These are phyloP conservation scores for Clitoria ternatea DNA, from an alignment of 306 rosid species.

Conservation along the genomic window DNA sequence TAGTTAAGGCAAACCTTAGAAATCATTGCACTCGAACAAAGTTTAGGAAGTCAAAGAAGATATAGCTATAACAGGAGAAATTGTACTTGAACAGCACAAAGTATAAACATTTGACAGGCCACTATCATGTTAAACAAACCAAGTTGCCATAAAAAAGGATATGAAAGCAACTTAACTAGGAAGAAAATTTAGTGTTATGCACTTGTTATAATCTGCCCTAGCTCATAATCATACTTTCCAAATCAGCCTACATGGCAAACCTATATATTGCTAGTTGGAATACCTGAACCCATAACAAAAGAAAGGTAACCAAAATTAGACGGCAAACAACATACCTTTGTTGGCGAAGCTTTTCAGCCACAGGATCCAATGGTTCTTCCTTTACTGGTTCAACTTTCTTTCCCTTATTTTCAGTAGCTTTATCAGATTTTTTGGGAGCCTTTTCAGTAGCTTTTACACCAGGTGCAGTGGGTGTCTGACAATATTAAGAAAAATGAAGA, in stretches of 20 bases:
- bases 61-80: not conserved
- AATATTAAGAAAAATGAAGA: slow-evolving; percentile 6
- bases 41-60: not conserved
- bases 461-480: slow-evolving; percentile 70
- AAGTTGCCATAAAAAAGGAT: not conserved
- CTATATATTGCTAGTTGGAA: no score
- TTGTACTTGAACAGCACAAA: not conserved
- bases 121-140: not conserved
- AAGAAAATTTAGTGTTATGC: not conserved
- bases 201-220: not conserved
- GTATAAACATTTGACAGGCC: not conserved
- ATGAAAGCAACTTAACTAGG: not conserved
- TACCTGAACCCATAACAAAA: no score
- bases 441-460: slow-evolving; percentile 53
- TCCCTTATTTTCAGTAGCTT: slow-evolving; percentile 61
- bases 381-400: slow-evolving; percentile 43
- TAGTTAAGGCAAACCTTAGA: not conserved
- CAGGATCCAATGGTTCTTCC: slow-evolving; percentile 74
- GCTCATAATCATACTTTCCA: not conserved
- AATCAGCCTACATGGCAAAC: no score
- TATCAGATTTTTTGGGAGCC: slow-evolving; percentile 56
- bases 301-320: not conserved
- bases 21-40: not conserved
- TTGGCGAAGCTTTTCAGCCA: slow-evolving; percentile 86
- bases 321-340: slow-evolving; percentile 55